Conservation (phyloP, 2,329 filamentous ascomycete genomes). For the Myriosclerotinia scirpicola region DNA sequence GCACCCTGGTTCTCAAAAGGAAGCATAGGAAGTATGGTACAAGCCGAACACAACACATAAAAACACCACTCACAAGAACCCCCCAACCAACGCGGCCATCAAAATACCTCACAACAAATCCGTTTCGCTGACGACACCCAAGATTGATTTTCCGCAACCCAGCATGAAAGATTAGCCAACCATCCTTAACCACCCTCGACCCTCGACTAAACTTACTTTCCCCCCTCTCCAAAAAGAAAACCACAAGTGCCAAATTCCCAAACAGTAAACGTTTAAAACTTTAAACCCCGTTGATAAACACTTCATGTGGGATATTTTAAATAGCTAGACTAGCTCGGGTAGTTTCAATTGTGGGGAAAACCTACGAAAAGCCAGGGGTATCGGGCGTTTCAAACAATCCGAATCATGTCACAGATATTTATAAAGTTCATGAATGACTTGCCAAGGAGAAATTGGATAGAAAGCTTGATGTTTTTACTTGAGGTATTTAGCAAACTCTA, state of each 20-base stretch:
- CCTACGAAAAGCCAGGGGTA: too few relatives aligned
- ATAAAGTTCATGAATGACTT: background rate
- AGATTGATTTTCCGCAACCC: too few relatives aligned
- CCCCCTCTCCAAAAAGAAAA: background rate
- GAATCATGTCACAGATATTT: constrained; percentile 11
- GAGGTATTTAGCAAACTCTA: too few relatives aligned
- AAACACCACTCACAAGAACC: too few relatives aligned
- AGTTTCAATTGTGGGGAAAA: constrained; percentile 7
- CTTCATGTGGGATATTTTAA: too few relatives aligned
- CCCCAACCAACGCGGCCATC: background rate
- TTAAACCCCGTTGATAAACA: background rate
- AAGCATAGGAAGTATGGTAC: background rate
- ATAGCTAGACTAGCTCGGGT: too few relatives aligned
- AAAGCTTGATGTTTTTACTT: background rate
- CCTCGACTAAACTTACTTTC: too few relatives aligned
- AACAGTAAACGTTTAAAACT: background rate
- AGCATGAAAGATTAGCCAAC: background rate
- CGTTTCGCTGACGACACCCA: constrained; percentile 19
- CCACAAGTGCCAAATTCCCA: background rate
- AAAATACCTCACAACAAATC: background rate
- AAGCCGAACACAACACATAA: background rate
- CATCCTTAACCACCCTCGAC: too few relatives aligned
- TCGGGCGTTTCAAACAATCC: constrained; percentile 7
- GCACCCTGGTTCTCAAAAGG: too few relatives aligned
- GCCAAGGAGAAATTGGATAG: background rate